Evolutionary conservation across 2,329 filamentous ascomycete species (phyloP).

Genomic region (Calycina marina): DNA sequence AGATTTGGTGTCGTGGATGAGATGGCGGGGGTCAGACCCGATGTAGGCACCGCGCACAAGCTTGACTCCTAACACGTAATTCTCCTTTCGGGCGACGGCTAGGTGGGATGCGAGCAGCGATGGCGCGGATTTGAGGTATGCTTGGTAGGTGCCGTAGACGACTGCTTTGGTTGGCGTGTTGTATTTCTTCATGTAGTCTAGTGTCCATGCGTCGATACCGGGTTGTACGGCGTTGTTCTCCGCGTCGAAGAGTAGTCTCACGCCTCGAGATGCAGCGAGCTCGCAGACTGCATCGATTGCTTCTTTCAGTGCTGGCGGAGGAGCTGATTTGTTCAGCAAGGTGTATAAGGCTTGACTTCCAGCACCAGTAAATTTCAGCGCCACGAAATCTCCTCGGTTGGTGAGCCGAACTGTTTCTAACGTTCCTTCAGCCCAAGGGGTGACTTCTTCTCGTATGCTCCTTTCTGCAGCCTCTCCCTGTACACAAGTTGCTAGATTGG

Average conservation of each 20-base stretch:
- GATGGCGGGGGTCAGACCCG: slow-evolving; percentile 50
- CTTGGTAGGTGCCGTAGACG: slow-evolving; percentile 70
- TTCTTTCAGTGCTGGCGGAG: slow-evolving; percentile 47
- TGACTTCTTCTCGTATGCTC: slow-evolving; percentile 43
- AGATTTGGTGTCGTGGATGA: slow-evolving; percentile 58
- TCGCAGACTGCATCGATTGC: slow-evolving; percentile 65
- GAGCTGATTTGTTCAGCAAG: slow-evolving; percentile 46
- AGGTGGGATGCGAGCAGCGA: slow-evolving; percentile 44
- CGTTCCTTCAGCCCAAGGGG: slow-evolving; percentile 59
- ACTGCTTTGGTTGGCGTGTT: slow-evolving; percentile 51
- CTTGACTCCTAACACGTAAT: slow-evolving; percentile 58
- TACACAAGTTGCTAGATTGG: slow-evolving; percentile 29
- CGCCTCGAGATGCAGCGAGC: slow-evolving; percentile 51
- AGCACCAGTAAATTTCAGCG: slow-evolving; percentile 63
- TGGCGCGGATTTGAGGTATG: slow-evolving; percentile 54
- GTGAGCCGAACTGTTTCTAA: slow-evolving; percentile 52
- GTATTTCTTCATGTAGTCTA: slow-evolving; percentile 63
- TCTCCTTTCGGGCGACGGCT: slow-evolving; percentile 37
- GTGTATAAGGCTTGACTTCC: slow-evolving; percentile 56
- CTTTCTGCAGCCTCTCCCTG: slow-evolving; percentile 33
- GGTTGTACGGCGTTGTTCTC: slow-evolving; percentile 68
- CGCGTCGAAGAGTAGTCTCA: slow-evolving; percentile 70
- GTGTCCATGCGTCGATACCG: slow-evolving; percentile 69
- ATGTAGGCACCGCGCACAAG: slow-evolving; percentile 65
- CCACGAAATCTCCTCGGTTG: slow-evolving; percentile 36